These are phyloP conservation scores for Malus sieversii DNA, from an alignment of 306 rosid species.

Conservation along the genomic window DNA sequence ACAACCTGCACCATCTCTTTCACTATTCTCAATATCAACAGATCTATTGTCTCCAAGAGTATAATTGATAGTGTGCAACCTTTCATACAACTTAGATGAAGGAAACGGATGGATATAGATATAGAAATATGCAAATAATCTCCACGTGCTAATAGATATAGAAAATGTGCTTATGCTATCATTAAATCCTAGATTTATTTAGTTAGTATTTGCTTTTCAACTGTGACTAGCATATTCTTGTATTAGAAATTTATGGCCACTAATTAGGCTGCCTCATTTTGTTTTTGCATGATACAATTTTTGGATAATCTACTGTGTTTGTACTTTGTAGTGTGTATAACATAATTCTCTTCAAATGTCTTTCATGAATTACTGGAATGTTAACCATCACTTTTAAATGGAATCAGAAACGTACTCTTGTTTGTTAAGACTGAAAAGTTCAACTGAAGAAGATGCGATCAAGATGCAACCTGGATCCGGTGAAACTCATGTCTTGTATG, in stretches of 20 bases:
- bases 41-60: neutral
- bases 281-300: neutral
- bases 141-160: neutral
- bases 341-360: slow-evolving; percentile 1
- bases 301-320: neutral
- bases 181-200: neutral
- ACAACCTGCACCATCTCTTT: neutral
- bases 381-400: slow-evolving; percentile 12
- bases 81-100: neutral
- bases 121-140: neutral
- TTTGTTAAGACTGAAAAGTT: slow-evolving; percentile 74
- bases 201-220: neutral
- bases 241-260: neutral
- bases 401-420: slow-evolving; percentile 74
- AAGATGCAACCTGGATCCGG: slow-evolving; percentile 89
- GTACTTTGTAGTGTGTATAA: neutral
- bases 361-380: neutral
- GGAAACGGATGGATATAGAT: neutral
- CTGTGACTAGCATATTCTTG: neutral
- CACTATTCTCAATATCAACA: too few relatives aligned
- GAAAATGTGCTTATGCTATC: neutral
- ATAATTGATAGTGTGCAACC: neutral
- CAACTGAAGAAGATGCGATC: slow-evolving; percentile 72
- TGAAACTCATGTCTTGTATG: slow-evolving; percentile 90
- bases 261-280: neutral